Percentiles rank a stretch among this genome's conserved stretches.
These are phyloP conservation scores for Lactarius trivialis DNA, from an alignment of 768 basidiomycete species.

Conservation along the genomic window DNA sequence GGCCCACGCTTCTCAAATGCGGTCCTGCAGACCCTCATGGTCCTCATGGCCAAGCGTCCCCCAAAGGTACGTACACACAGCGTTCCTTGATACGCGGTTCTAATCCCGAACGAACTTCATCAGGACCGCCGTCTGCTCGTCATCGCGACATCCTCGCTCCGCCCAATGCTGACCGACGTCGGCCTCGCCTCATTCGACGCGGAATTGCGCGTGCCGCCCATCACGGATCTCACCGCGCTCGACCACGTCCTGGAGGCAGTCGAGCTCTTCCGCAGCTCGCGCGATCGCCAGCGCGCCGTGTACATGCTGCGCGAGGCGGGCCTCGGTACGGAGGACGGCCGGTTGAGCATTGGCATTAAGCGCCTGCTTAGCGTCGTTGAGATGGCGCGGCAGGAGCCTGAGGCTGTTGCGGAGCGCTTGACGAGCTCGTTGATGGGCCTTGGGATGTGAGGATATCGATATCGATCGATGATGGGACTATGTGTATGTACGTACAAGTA, in stretches of 20 bases:
- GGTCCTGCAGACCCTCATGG: constrained; percentile 84
- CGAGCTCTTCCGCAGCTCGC: constrained; percentile 56
- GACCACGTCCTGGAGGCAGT: constrained; percentile 74
- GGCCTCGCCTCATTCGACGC: constrained; percentile 87
- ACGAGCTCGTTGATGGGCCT: constrained; percentile 57
- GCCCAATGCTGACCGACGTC: constrained; percentile 78
- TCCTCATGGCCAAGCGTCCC: constrained; percentile 81
- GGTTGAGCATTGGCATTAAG: constrained; percentile 85
- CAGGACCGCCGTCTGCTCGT: constrained; percentile 84
- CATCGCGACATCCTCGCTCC: constrained; percentile 87
- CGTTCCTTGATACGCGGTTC: not conserved
- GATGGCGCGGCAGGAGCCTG: constrained; percentile 96
- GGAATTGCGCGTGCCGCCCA: constrained; percentile 76
- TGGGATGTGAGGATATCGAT: constrained; percentile 27
- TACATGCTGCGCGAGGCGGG: constrained; percentile 68
- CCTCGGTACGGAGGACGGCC: constrained; percentile 43
- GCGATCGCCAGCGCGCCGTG: constrained; percentile 54
- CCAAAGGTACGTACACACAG: constrained; percentile 61
- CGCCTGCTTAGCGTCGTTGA: constrained; percentile 85
- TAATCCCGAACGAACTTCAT: not conserved
- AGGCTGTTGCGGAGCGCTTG: constrained; percentile 68
- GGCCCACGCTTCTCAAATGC: constrained; percentile 95
- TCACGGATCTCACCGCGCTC: constrained; percentile 64
- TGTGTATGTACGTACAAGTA: not conserved
- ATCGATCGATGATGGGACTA: not conserved